Evolutionary conservation across 2,329 filamentous ascomycete genomes (phyloP), one percentile per base, ranked within the genome.

Genomic region (Teratosphaeriaceae sp.): DNA sequence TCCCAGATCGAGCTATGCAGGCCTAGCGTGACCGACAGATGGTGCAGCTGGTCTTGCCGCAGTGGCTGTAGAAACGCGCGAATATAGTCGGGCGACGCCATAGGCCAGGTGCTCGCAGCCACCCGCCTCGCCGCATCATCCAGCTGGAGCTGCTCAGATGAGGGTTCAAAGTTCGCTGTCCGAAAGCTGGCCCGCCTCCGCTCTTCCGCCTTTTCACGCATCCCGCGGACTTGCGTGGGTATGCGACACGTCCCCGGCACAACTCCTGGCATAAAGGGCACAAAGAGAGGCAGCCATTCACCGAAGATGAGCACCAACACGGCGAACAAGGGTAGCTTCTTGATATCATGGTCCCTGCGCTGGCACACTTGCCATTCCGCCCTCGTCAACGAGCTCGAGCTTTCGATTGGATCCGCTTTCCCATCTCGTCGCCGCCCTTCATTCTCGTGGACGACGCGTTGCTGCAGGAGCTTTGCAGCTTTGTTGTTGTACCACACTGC

Each of bases 191-290:
- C 59, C 23, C 51, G 58, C 8, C 82, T 69, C 8, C 78, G 65
- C 38, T 67, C 63, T 58, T 85, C 77, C 1, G 71, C 65, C 50
- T 74, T 71, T 13, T 57, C 58, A 40, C 77, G 66, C 46, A 79
- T 65, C 29, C 79, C 74, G n/a, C 73, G 68, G 5, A 86, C 69
- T 67, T 96, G 90, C 29, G 68, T 70, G 0, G 90, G 90, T 45
- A 96, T 84, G 9, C 88, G 78, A 63, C 90, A 96, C 0, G 87
- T 84, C 54, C 79, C 79, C 0, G 90, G 90, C 20, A 94, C 84
- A 18, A 88, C 70, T 16, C 81, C 80, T 0, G 76, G 76, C 20
- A 94, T 68, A 23, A 80, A 76, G 5, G 88, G 69, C 1, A 94
- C 83, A 5, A 94, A 66, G 5, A 97, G 59, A 0, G 89, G 88